Evolutionary conservation across 176 grass and related monocot species (phyloP).

Genomic region (barley (Hordeum vulgare)): MorexV3_pseudomolecules_assembly NC_058520.1:610002614-610003113

Average conservation of each 20-base stretch:
- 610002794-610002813: conserved; percentile 63
- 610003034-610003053: too few species aligned
- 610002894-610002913: conserved; percentile 46
- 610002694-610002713: conserved; percentile 52
- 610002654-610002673: conserved; percentile 95
- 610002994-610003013: conserved; percentile 23
- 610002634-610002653: conserved; percentile 64
- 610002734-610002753: conserved; percentile 72
- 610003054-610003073: too few species aligned
- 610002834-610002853: conserved; percentile 76
- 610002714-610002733: conserved; percentile 33
- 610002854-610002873: conserved; percentile 57
- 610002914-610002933: conserved; percentile 58
- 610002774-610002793: conserved; percentile 91
- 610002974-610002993: conserved; percentile 40
- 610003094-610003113: too few species aligned
- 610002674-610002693: conserved; percentile 62
- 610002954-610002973: conserved; percentile 69
- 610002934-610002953: conserved; percentile 67
- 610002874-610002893: conserved; percentile 64
- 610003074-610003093: too few species aligned
- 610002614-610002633: conserved; percentile 59
- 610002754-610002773: conserved; percentile 74
- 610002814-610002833: conserved; percentile 53
- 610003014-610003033: conserved; percentile 15